Conservation (phyloP, 129 eudicot species). For the Arctium lappa region DNA sequence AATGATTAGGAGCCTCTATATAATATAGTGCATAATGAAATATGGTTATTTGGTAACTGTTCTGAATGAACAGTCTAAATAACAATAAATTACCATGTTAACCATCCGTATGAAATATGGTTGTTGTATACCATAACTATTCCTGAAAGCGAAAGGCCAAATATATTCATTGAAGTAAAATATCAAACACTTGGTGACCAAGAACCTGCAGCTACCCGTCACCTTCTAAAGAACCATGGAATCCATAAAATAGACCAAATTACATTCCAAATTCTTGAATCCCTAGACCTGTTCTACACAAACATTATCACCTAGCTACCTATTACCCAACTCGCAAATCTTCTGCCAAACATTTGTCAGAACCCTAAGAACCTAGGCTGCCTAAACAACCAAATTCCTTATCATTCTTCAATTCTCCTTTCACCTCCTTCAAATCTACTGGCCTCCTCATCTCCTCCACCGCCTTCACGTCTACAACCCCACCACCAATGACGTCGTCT, state of each 20-base stretch:
- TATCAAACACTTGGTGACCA: background rate
- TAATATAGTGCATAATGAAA: too few species aligned
- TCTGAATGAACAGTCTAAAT: too few species aligned
- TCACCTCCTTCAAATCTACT: slow-evolving; percentile 90
- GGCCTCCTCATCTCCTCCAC: slow-evolving; percentile 80
- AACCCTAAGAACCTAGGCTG: slow-evolving; percentile 96
- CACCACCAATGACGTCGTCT: slow-evolving; percentile 37
- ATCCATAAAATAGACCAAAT: background rate
- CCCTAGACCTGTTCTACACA: slow-evolving; percentile 8
- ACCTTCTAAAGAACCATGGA: too few species aligned
- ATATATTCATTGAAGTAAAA: slow-evolving; percentile 1
- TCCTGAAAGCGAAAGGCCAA: too few species aligned
- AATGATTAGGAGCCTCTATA: too few species aligned
- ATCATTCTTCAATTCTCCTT: slow-evolving; percentile 34
- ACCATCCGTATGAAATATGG: too few species aligned
- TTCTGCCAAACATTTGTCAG: slow-evolving; percentile 60
- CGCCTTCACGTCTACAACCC: slow-evolving; percentile 76
- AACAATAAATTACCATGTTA: too few species aligned
- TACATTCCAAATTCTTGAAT: background rate
- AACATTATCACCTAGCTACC: slow-evolving; percentile 49
- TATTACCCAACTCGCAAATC: slow-evolving; percentile 81
- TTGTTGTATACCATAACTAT: too few species aligned
- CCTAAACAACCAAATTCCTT: slow-evolving; percentile 65
- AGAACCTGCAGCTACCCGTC: too few species aligned
- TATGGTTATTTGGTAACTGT: too few species aligned